Base-by-base conservation (phyloP, 768 basidiomycete genomes). In the Tulasnella sp. region DNA sequence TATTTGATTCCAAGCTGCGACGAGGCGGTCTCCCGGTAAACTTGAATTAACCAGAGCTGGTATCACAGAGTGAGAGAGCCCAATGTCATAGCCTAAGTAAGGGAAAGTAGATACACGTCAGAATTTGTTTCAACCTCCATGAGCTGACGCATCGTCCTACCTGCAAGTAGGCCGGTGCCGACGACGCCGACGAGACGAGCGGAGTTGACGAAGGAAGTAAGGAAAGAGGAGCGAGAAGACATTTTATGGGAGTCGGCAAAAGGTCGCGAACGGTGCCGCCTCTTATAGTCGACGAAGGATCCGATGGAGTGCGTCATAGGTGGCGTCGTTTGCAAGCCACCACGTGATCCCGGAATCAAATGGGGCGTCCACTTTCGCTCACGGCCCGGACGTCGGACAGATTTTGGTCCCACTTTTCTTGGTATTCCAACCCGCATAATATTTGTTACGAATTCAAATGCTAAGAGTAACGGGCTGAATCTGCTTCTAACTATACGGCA, bases 191-290 rank as follows among this genome's bases (percentile, higher is more conserved):
- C 73, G 34, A 74, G 10, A 27, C 44, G 38, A 42, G 73, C 39
- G 38, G 73, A 74, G 24, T 16, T 74, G n/a, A 74, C 73, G 44
- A 74, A 74, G 31, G 44, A 16, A 38, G 73, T 40, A 38, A 74
- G 39, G 39, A 40, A 74, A 34, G 73, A 74, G 36, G 27, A 31
- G 62, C 62, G 62, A 36, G 34, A 36, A 16, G 62, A 68, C 62
- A 68, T 68, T 68, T 68, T 68, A 24, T 58, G 62, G 14, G 31
- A 36, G 27, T 21, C 4, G 0, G 62, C 36, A 68, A 31, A 18
- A 6, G 10, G 27, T 27, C 62, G 62, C 18, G 62, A 68, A 36
- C 16, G 62, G 27, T n/a, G 8, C 9, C 27, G 14, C 62, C 27
- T 36, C 34, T 68, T 68, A 68, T 68, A 68, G 62, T 14, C 19